phyloP scores from a whole-genome alignment of 345 rosid species.

The Conringia planisiliqua region DNA sequence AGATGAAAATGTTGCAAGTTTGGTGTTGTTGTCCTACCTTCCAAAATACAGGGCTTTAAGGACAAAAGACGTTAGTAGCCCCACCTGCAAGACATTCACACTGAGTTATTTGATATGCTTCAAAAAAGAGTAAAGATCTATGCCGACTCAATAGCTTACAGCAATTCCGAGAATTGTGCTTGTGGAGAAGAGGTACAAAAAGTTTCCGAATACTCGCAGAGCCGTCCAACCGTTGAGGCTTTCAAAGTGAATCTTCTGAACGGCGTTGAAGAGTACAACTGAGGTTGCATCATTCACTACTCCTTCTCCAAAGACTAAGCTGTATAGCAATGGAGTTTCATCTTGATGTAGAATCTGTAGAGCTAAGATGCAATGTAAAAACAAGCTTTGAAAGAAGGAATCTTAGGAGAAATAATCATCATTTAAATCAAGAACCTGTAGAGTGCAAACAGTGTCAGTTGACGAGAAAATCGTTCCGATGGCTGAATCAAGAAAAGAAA shows the following conservation, averaged over 20 bases:
- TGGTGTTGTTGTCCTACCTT: conserved; percentile 37
- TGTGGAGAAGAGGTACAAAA: conserved; percentile 64
- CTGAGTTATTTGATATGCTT: background rate
- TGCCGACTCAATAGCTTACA: conserved; percentile 40
- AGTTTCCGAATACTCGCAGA: conserved; percentile 53
- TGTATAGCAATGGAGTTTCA: conserved; percentile 78
- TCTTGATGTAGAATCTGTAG: conserved; percentile 83
- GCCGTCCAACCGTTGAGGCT: conserved; percentile 42
- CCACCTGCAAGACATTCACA: conserved; percentile 47
- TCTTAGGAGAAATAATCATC: background rate
- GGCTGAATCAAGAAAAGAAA: conserved; percentile 44
- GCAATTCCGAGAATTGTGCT: conserved; percentile 74
- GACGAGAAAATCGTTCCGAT: conserved; percentile 87
- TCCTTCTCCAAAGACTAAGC: conserved; percentile 94
- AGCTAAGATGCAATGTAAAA: background rate
- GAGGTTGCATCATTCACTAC: conserved; percentile 96
- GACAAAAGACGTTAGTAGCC: conserved; percentile 60
- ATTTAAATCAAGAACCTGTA: conserved; percentile 54
- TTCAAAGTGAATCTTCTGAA: conserved; percentile 67
- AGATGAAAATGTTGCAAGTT: background rate
- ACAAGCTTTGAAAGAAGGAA: background rate
- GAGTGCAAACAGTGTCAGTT: conserved; percentile 91
- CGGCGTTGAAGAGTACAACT: conserved; percentile 73
- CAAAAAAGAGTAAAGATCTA: background rate
- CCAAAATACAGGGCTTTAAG: conserved; percentile 71